Conservation (phyloP, 1,139 yeast genomes). For the Pichia sp. region DNA sequence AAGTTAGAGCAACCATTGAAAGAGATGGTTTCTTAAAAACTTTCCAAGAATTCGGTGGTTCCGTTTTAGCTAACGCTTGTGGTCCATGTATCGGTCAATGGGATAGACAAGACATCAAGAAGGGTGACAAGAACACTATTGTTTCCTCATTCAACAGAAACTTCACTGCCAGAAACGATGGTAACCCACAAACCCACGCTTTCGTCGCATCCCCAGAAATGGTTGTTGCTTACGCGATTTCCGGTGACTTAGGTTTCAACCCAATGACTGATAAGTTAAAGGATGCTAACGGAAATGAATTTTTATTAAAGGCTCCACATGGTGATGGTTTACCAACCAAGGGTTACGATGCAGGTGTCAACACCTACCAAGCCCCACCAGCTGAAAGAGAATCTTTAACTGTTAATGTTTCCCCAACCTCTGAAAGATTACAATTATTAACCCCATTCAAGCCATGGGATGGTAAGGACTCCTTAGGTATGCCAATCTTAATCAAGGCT, state of each 20-base stretch:
- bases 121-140: conserved; percentile 98
- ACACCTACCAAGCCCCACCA: conserved; percentile 99
- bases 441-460: conserved; percentile 93
- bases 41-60: conserved; percentile 90
- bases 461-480: conserved; percentile 82
- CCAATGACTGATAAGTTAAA: conserved; percentile 92
- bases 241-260: conserved; percentile 98
- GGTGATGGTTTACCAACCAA: conserved; percentile 90
- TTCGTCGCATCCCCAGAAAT: conserved; percentile 98
- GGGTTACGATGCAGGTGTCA: conserved; percentile 92
- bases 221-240: conserved; percentile 91
- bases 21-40: conserved; percentile 93
- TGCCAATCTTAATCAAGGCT: conserved; percentile 95
- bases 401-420: conserved; percentile 76
- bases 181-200: conserved; percentile 97
- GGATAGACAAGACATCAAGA: conserved; percentile 96
- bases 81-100: conserved; percentile 99
- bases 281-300: conserved; percentile 93
- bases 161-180: conserved; percentile 97
- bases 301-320: conserved; percentile 80
- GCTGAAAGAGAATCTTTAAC: conserved; percentile 66
- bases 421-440: conserved; percentile 83
- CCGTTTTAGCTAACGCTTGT: conserved; percentile 96
- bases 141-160: conserved; percentile 99
- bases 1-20: conserved; percentile 96